A percentile compares a stretch with the other conserved stretches of the same genome.
Evolutionary conservation across 257 asterid species (phyloP).

Genomic region (Cynanchum wilfordii): DNA sequence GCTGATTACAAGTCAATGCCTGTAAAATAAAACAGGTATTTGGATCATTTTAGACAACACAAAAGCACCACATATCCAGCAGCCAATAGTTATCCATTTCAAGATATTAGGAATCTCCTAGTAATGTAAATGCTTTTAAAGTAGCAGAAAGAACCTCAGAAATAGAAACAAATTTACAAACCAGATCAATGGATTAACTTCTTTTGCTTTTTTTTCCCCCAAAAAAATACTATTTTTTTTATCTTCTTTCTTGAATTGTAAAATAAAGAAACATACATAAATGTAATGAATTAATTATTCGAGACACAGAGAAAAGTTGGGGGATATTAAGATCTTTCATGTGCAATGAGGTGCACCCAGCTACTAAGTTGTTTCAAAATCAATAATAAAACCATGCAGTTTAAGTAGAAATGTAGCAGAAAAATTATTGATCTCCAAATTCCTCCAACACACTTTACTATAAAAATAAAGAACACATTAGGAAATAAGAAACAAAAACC

Average conservation of each 20-base stretch:
- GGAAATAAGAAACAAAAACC: neutral
- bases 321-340: neutral
- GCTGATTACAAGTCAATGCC: constrained; percentile 80
- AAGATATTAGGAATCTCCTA: neutral
- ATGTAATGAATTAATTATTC: neutral
- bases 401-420: neutral
- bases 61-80: neutral
- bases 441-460: neutral
- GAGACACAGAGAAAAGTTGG: neutral
- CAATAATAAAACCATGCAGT: neutral
- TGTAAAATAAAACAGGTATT: constrained; percentile 30
- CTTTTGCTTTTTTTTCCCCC: neutral
- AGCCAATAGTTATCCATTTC: neutral
- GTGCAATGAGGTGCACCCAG: neutral
- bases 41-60: neutral
- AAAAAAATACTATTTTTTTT: neutral
- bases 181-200: neutral
- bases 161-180: neutral
- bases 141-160: neutral
- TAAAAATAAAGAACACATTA: neutral
- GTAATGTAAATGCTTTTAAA: neutral
- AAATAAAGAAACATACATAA: neutral
- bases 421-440: neutral
- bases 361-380: neutral
- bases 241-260: neutral